Evolutionary conservation across 106 monocot genomes (phyloP).

Genomic region (Dioscorea alata): DNA sequence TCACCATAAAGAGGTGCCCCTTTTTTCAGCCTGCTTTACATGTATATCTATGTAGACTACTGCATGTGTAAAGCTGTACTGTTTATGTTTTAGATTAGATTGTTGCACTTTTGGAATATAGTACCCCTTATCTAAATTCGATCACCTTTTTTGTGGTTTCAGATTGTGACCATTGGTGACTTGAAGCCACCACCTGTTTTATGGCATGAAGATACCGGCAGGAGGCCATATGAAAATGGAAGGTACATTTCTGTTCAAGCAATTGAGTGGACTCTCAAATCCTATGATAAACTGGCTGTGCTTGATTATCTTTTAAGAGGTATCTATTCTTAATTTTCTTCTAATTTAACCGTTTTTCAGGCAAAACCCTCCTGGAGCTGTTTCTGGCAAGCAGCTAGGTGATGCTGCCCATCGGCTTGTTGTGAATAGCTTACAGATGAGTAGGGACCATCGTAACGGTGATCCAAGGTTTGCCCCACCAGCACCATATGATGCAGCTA

Average conservation of each 20-base stretch:
- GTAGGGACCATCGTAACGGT: not conserved
- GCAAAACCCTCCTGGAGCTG: slow-evolving; percentile 55
- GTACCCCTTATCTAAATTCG: not conserved
- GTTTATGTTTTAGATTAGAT: too few relatives aligned
- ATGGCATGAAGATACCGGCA: slow-evolving; percentile 95
- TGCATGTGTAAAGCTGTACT: too few relatives aligned
- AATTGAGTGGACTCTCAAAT: not conserved
- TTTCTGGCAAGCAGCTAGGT: slow-evolving; percentile 75
- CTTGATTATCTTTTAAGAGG: not conserved
- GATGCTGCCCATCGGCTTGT: slow-evolving; percentile 91
- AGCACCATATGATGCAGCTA: slow-evolving; percentile 6
- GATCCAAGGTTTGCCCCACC: slow-evolving; percentile 20
- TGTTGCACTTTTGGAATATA: too few relatives aligned
- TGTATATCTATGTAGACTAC: too few relatives aligned
- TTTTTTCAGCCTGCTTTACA: too few relatives aligned
- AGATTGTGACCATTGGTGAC: slow-evolving; percentile 64
- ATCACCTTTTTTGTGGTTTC: slow-evolving; percentile 5
- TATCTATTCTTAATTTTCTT: not conserved
- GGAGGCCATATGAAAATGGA: slow-evolving; percentile 52
- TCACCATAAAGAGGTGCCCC: too few relatives aligned
- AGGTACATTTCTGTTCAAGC: slow-evolving; percentile 16
- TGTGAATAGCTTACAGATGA: slow-evolving; percentile 57
- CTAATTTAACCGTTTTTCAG: slow-evolving; percentile 35
- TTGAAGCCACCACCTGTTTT: slow-evolving; percentile 88
- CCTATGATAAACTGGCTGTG: not conserved